Percentiles rank a stretch among this genome's conserved stretches.
phyloP scores from a whole-genome alignment of 371 early-diverging fungal genomes.

The Rhizopus arrhizus region DNA sequence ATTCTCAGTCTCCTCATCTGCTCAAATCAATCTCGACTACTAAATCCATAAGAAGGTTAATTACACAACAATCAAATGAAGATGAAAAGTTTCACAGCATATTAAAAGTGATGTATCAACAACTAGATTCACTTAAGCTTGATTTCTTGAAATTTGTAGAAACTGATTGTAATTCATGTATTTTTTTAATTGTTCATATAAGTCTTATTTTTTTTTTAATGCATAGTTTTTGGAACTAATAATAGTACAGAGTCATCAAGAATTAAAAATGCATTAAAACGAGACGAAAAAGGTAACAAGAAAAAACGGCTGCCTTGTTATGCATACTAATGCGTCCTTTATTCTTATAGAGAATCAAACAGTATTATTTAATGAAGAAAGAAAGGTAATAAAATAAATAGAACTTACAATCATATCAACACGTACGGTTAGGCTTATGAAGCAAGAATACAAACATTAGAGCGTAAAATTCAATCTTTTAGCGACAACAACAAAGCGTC shows the following conservation, averaged over 20 bases:
- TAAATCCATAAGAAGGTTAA: background rate
- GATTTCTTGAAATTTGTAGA: background rate
- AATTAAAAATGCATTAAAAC: background rate
- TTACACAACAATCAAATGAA: conserved; percentile 3
- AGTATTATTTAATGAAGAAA: background rate
- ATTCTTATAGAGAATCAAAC: background rate
- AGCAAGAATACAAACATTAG: conserved; percentile 1
- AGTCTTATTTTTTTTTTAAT: too few relatives aligned
- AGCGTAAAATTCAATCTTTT: background rate
- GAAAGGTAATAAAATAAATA: conserved; percentile 1
- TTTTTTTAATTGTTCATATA: too few relatives aligned
- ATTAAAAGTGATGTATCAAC: conserved; percentile 1
- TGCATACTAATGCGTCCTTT: too few relatives aligned
- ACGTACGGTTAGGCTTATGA: background rate
- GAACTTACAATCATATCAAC: background rate
- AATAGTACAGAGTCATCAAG: background rate
- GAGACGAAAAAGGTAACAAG: background rate
- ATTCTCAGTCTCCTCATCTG: background rate
- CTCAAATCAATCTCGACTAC: background rate
- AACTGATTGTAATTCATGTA: background rate
- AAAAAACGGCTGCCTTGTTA: too few relatives aligned
- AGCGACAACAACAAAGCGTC: background rate
- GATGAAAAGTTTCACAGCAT: conserved; percentile 1
- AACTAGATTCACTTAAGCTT: background rate
- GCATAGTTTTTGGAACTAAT: background rate